Evolutionary conservation across 257 asterid genomes (phyloP), one percentile per base, ranked within the genome.

Genomic region (Jasminum sambac): DNA sequence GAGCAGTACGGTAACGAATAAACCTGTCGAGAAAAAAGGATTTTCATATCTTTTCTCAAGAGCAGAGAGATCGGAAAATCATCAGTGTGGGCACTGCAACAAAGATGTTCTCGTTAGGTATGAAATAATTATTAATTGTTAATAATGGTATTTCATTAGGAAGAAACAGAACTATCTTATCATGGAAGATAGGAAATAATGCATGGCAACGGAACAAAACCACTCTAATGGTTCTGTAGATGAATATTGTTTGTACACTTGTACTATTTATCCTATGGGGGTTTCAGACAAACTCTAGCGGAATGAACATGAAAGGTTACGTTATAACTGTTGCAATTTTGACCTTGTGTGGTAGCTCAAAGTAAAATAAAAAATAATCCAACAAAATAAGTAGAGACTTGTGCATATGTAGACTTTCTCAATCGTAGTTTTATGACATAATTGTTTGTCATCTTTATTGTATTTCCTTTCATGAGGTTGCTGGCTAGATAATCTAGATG

Each of bases 51-150:
- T 93, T 72, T 90, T 93, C 82, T 79, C 88, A 55, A 84, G 85
- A 84, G 92, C 92, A 21, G 96, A 90, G 64, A 86, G 81, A 72
- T 77, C 72, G 42, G 90, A 83, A 66, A 76, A 77, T 62, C 71
- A 74, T 81, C 90, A 79, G 52, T 93, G 97, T 71, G 94, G 86
- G 64, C 97, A 87, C 69, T 90, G 98, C 72, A 81, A 83, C 68
- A 83, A 90, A 77, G 95, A 85, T 76, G 96, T 90, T 64, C 87
- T 72, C 5, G 78, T 82, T 79, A 84, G 98, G 98, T 93, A 88
- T 73, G 55, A 30, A 41, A 63, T 70, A 23, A 58, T 69, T 73
- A 52, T 23, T 66, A 38, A 17, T 37, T 70, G 64, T 48, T 58
- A 48, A 39, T 72, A 14, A 72, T 9, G 63, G 68, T 48, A 26